Percentiles rank a stretch among this genome's conserved stretches.
Conservation (phyloP, 2,329 filamentous ascomycete genomes). For the Trichocomaceae sp. region DNA sequence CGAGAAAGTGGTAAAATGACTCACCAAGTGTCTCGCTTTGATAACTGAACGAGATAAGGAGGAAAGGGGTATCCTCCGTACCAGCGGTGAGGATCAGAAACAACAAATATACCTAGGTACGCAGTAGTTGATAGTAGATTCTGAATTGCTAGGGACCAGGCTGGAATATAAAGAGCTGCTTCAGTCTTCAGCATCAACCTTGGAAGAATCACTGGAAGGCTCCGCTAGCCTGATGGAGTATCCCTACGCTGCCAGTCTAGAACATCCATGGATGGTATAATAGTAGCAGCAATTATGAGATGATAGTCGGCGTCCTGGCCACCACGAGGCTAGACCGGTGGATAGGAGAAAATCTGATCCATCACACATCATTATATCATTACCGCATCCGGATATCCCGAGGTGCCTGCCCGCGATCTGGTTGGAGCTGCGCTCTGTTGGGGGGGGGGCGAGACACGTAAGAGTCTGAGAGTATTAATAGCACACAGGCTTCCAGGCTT, state of each 20-base stretch:
- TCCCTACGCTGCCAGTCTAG: neutral
- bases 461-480: neutral
- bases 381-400: slow-evolving; percentile 10
- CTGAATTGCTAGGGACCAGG: too few relatives aligned
- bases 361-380: slow-evolving; percentile 5
- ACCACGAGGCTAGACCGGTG: neutral
- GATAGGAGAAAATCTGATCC: neutral
- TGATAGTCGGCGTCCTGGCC: neutral
- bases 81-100: too few relatives aligned
- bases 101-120: too few relatives aligned
- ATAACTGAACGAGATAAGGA: neutral
- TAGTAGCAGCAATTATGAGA: too few relatives aligned
- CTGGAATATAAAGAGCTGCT: neutral
- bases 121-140: too few relatives aligned
- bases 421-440: neutral
- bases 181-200: neutral
- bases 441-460: neutral
- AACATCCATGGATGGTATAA: neutral
- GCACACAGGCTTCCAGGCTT: neutral
- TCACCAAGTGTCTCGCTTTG: neutral
- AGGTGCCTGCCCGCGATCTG: neutral
- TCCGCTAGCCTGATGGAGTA: slow-evolving; percentile 2
- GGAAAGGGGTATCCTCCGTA: too few relatives aligned
- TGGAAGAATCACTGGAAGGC: too few relatives aligned
- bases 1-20: neutral